phyloP scores from a whole-genome alignment of 2,329 filamentous ascomycete species.

The Alternaria longipes region DNA sequence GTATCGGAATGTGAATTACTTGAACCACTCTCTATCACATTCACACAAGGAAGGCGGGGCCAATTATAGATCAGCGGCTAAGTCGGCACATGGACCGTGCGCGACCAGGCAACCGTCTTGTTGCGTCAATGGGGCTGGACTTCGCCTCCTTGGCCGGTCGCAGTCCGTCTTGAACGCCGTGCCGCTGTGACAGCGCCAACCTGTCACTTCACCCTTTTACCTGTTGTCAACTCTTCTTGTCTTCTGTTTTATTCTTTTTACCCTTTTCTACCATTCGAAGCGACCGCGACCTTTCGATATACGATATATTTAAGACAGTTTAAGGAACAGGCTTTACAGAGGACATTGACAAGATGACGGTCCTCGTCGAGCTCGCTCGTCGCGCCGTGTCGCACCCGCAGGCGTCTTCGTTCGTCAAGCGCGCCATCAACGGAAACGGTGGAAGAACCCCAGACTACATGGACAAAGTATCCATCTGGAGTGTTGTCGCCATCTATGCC shows the following conservation, averaged over 20 bases:
- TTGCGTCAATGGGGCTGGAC: slow-evolving; percentile 23
- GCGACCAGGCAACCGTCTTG: slow-evolving; percentile 20
- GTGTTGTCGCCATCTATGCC: too few species aligned
- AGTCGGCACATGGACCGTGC: slow-evolving; percentile 13
- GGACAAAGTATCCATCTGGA: too few species aligned
- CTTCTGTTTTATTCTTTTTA: slow-evolving; percentile 4
- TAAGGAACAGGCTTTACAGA: neutral
- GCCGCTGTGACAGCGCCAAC: slow-evolving; percentile 22
- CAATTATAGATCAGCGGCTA: slow-evolving; percentile 32
- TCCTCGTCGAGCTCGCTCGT: slow-evolving; percentile 43
- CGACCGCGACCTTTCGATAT: slow-evolving; percentile 1
- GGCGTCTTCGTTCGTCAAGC: slow-evolving; percentile 39
- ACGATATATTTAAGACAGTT: neutral
- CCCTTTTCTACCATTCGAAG: slow-evolving; percentile 5
- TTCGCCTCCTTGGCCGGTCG: slow-evolving; percentile 24
- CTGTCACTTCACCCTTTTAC: slow-evolving; percentile 13
- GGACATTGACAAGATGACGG: slow-evolving; percentile 19
- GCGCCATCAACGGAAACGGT: too few species aligned
- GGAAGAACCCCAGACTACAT: too few species aligned
- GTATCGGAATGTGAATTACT: neutral
- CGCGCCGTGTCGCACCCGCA: slow-evolving; percentile 42
- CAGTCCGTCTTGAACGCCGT: slow-evolving; percentile 13
- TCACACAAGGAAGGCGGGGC: slow-evolving; percentile 12
- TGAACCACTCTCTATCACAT: neutral
- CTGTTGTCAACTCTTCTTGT: slow-evolving; percentile 9